Percentiles rank a stretch among this genome's conserved stretches.
These are phyloP conservation scores for Meredithiella fracta DNA, from an alignment of 2,329 filamentous ascomycete species.

Conservation along the genomic window DNA sequence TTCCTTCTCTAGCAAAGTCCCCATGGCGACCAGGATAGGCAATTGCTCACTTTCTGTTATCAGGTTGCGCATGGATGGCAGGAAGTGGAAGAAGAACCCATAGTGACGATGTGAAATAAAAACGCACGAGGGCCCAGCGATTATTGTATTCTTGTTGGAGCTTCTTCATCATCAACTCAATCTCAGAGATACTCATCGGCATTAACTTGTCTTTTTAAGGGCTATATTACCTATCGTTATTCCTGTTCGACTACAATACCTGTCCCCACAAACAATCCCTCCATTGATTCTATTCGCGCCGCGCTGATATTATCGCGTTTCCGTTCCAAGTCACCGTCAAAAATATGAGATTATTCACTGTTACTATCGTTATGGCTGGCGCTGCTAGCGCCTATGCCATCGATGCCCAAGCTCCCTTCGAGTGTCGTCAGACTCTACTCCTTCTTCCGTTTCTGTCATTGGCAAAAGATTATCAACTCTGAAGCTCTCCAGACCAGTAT, in stretches of 20 bases:
- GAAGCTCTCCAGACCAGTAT: constrained; percentile 41
- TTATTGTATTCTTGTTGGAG: not conserved
- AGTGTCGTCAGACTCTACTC: not conserved
- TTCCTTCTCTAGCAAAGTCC: constrained; percentile 5
- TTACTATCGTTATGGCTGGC: constrained; percentile 12
- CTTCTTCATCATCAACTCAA: not conserved
- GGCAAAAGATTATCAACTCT: constrained; percentile 32
- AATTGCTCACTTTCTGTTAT: constrained; percentile 2
- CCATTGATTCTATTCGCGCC: not conserved
- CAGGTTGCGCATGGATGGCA: not conserved
- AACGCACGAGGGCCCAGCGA: not conserved
- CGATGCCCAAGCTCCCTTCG: constrained; percentile 10
- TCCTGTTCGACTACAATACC: no score
- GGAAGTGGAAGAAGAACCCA: not conserved
- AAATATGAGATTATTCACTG: constrained; percentile 11
- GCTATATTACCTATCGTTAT: no score
- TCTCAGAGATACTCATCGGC: no score
- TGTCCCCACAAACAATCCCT: not conserved
- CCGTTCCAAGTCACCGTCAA: not conserved
- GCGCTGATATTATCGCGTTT: not conserved
- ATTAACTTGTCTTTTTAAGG: no score
- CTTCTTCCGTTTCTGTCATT: constrained; percentile 11
- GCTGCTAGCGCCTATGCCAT: constrained; percentile 10
- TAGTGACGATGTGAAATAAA: not conserved
- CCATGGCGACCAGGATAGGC: constrained; percentile 3